Evolutionary conservation across 306 rosid species (phyloP), one percentile per base, ranked within the genome.

Genomic region (Mucuna pruriens): DNA sequence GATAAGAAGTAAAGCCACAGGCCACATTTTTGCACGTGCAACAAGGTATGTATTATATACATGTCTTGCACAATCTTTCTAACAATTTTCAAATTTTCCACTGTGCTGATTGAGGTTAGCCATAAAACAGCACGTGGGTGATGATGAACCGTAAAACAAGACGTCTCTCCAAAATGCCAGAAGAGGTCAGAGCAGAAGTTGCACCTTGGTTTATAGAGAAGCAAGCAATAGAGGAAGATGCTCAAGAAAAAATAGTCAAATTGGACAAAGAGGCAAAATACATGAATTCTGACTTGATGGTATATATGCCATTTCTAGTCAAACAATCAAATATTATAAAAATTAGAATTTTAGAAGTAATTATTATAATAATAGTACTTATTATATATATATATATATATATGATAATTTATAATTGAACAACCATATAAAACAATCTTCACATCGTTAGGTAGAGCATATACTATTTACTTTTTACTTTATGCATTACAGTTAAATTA

Each of bases 71-170:
- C 84, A 76, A 23, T 63, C 39, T 42, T 23, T 34, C 25, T 9
- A 40, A 12, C 19, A 68, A 5, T 42, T 68, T 38, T 65, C 29
- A 38, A 22, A 46, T 4, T 22, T 81, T 54, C 52, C 31, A 15
- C 23, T 33, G 34, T 80, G 61, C 85, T 89, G 36, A 83, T 16
- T 63, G 19, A 71, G 45, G 57, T 57, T 31, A 80, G 48, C 72
- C 42, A 48, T 72, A 64, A 81, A 87, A 84, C 94, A 95, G 99
- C 88, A 93, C 92, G 33, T 95, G 99, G 97, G 99, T 93, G 87
- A 95, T 90, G 97, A 95, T 95, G 99, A 93, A 95, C 90, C 88
- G 84, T 77, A 84, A 86, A 72, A 90, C 99, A 79, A 90, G 99
- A 67, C 97, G 99, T 77, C 97, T 93, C 67, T 95, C 97, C 2